Evolutionary conservation across 768 basidiomycete species (phyloP).

Genomic region (Podaxis rugospora): DNA sequence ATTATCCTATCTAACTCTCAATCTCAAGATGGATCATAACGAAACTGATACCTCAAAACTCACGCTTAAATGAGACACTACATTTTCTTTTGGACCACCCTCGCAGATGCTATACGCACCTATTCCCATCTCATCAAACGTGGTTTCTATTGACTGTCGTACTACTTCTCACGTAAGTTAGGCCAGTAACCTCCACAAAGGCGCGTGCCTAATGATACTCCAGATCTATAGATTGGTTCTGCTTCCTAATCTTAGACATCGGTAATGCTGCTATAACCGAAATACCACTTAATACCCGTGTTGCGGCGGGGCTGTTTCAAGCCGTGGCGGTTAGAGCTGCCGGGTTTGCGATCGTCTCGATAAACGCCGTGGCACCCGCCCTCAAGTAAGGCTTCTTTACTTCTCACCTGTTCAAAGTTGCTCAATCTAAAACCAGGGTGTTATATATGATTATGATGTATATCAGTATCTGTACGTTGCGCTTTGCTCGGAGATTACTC

Average conservation of each 20-base stretch:
- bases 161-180: slow-evolving; percentile 61
- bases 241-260: slow-evolving; percentile 85
- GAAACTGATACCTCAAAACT: slow-evolving; percentile 53
- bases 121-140: slow-evolving; percentile 92
- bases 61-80: slow-evolving; percentile 71
- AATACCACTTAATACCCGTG: slow-evolving; percentile 67
- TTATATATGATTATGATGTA: slow-evolving; percentile 95
- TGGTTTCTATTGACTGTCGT: slow-evolving; percentile 82
- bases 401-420: background rate
- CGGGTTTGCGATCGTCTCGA: slow-evolving; percentile 75
- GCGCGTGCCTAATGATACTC: background rate
- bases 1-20: slow-evolving; percentile 7
- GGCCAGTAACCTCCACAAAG: background rate
- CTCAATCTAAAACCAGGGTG: slow-evolving; percentile 44
- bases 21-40: slow-evolving; percentile 69
- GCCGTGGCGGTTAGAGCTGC: slow-evolving; percentile 79
- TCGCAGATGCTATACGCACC: slow-evolving; percentile 83
- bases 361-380: slow-evolving; percentile 79
- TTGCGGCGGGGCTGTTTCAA: slow-evolving; percentile 77
- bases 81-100: slow-evolving; percentile 95
- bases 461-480: slow-evolving; percentile 67
- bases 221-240: slow-evolving; percentile 84
- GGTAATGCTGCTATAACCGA: slow-evolving; percentile 63
- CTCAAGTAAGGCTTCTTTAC: slow-evolving; percentile 58
- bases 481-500: slow-evolving; percentile 3